Evolutionary conservation across 2,329 filamentous ascomycete species (phyloP).

Genomic region (Lachnellula occidentalis): DNA sequence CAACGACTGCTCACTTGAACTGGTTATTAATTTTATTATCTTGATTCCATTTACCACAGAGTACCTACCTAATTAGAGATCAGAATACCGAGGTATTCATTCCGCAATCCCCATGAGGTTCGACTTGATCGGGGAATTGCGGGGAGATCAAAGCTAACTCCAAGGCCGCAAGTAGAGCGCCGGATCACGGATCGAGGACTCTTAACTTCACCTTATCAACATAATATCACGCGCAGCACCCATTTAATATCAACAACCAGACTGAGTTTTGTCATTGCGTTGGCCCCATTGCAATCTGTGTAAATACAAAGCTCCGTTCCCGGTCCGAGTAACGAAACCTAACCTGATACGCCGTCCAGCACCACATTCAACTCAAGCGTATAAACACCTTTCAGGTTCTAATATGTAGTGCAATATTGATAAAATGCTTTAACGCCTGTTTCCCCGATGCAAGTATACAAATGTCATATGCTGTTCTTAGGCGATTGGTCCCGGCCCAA

Average conservation of each 20-base stretch:
- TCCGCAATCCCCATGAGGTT: no score
- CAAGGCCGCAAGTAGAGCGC: no score
- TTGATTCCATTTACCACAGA: no score
- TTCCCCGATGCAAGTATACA: constrained; percentile 3
- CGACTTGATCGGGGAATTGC: no score
- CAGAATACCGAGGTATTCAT: no score
- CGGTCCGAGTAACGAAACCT: background rate
- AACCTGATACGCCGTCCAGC: background rate
- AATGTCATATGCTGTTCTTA: constrained; percentile 1
- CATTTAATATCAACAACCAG: background rate
- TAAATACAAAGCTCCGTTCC: background rate
- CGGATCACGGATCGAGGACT: no score
- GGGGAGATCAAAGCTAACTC: no score
- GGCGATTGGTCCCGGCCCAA: constrained; percentile 11
- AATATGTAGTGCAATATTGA: background rate
- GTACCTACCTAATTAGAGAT: no score
- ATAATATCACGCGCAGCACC: background rate
- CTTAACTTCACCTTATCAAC: no score
- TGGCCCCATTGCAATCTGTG: background rate
- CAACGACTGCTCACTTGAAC: no score
- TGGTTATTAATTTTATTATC: no score
- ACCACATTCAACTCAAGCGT: background rate
- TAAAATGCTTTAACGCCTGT: background rate
- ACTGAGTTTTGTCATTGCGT: background rate
- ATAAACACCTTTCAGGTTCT: background rate